Evolutionary conservation across 2,329 filamentous ascomycete genomes (phyloP).

Genomic region (Exophiala bonariae): DNA sequence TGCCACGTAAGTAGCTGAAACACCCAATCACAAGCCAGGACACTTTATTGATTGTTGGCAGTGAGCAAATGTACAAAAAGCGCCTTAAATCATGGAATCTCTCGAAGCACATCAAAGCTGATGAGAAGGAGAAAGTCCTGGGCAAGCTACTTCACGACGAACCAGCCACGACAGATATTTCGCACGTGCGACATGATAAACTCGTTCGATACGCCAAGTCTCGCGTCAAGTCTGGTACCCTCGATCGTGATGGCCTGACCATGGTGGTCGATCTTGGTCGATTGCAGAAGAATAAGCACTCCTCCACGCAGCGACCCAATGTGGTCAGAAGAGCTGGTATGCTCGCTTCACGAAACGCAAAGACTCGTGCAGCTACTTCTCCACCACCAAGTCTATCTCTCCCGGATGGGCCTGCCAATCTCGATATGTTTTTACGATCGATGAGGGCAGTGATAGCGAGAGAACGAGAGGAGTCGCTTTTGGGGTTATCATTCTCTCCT

Average conservation of each 20-base stretch:
- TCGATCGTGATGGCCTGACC: not conserved
- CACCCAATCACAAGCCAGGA: not conserved
- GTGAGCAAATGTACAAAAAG: constrained; percentile 9
- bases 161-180: not conserved
- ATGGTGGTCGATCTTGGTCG: not conserved
- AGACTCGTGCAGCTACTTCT: no score
- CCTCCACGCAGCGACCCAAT: no score
- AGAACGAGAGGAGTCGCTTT: not conserved
- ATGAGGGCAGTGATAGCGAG: not conserved
- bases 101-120: constrained; percentile 6
- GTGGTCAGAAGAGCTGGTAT: no score
- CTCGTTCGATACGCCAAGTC: constrained; percentile 5
- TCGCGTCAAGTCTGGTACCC: constrained; percentile 1
- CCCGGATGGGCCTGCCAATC: not conserved
- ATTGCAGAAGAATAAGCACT: no score
- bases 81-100: constrained; percentile 1
- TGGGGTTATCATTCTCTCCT: not conserved
- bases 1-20: constrained; percentile 5
- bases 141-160: not conserved
- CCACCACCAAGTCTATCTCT: not conserved
- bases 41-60: not conserved
- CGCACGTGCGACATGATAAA: constrained; percentile 1
- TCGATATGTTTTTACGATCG: constrained; percentile 3
- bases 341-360: no score
- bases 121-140: constrained; percentile 2